These are phyloP conservation scores for Termitomyces sp. DNA, from an alignment of 768 basidiomycete genomes.

Conservation along the genomic window DNA sequence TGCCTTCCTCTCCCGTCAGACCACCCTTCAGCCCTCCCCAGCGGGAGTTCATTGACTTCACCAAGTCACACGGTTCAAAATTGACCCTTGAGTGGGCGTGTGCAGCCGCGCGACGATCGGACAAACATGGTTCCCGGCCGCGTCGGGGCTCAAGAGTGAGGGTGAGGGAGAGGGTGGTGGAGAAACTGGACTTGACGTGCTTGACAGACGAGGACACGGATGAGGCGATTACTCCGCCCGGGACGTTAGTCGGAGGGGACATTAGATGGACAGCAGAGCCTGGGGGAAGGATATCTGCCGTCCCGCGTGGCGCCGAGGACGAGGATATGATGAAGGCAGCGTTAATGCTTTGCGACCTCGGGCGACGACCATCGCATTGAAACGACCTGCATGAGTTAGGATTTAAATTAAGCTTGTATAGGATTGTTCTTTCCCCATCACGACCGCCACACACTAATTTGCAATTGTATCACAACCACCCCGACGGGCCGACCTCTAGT, in stretches of 20 bases:
- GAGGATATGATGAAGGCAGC: conserved; percentile 74
- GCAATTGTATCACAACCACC: not conserved
- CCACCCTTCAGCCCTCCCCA: conserved; percentile 52
- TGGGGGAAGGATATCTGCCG: conserved; percentile 18
- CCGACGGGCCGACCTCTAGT: not conserved
- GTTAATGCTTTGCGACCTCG: conserved; percentile 61
- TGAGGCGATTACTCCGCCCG: conserved; percentile 64
- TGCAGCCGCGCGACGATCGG: conserved; percentile 53
- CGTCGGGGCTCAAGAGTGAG: conserved; percentile 10
- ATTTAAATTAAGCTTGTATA: conserved; percentile 19
- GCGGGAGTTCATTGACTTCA: conserved; percentile 47
- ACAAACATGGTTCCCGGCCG: conserved; percentile 33
- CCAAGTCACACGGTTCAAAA: conserved; percentile 43
- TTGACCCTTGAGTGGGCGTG: conserved; percentile 76
- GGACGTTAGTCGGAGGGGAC: conserved; percentile 46
- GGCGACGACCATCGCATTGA: conserved; percentile 25
- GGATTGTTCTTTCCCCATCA: conserved; percentile 11
- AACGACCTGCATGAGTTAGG: conserved; percentile 8
- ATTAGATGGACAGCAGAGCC: conserved; percentile 32
- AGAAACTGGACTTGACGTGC: conserved; percentile 44
- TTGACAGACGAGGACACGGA: conserved; percentile 63
- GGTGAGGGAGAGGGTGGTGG: conserved; percentile 21
- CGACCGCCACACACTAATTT: conserved; percentile 5
- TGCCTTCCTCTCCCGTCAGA: conserved; percentile 63
- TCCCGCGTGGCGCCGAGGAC: conserved; percentile 38